These are phyloP conservation scores for Bipolaris sorokiniana DNA, from an alignment of 2,329 filamentous ascomycete species.

Conservation along the genomic window DNA sequence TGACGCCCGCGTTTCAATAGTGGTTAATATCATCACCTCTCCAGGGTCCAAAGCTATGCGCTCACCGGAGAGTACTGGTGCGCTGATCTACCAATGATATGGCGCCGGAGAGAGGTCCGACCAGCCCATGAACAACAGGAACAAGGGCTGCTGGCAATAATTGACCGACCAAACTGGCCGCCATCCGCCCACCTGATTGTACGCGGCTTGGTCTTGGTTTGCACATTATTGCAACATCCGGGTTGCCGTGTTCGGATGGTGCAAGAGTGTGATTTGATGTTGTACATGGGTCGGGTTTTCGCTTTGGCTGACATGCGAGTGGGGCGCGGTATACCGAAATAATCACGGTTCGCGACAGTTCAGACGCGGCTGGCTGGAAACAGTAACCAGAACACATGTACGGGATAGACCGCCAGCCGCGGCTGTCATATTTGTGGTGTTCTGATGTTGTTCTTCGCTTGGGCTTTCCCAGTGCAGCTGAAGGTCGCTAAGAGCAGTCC, in stretches of 20 bases:
- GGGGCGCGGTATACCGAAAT: background rate
- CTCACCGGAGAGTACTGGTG: conserved; percentile 3
- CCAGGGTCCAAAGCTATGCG: conserved; percentile 5
- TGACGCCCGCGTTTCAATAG: conserved; percentile 1
- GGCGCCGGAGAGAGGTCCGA: background rate
- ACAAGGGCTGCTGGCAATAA: background rate
- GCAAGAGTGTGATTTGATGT: background rate
- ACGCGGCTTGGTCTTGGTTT: background rate
- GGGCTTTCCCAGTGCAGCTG: background rate
- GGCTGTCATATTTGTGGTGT: conserved; percentile 2
- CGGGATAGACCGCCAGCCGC: background rate
- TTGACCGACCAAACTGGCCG: background rate
- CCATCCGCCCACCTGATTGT: background rate
- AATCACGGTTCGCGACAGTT: background rate
- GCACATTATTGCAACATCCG: background rate
- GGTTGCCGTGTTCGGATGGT: background rate
- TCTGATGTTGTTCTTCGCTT: background rate
- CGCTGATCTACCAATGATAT: background rate
- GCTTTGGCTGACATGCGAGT: background rate
- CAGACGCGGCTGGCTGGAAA: background rate
- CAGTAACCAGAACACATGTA: background rate
- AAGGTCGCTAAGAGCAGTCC: background rate
- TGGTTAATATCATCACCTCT: background rate
- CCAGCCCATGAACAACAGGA: background rate
- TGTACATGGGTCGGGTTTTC: background rate